phyloP scores from a whole-genome alignment of 805 yeast species.

The Blastobotrys mokoenaii region DNA sequence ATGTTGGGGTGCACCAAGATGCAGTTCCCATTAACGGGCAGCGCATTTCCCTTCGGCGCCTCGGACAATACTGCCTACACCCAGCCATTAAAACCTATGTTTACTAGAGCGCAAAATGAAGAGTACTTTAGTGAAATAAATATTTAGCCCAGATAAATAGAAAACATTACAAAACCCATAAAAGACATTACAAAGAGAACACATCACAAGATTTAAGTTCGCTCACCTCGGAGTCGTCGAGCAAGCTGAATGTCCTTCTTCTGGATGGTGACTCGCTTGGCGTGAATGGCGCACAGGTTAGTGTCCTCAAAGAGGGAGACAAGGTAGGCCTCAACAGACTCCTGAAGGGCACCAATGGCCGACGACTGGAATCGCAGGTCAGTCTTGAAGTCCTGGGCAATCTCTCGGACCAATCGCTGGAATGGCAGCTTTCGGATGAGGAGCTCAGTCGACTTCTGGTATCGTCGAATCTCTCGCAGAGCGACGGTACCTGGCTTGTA shows the following conservation, averaged over 20 bases:
- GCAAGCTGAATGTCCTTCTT: slow-evolving; percentile 88
- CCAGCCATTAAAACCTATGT: no score
- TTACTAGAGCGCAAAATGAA: no score
- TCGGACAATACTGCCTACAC: no score
- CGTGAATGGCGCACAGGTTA: slow-evolving; percentile 86
- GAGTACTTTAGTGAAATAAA: no score
- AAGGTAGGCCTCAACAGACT: slow-evolving; percentile 83
- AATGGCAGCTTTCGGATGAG: slow-evolving; percentile 83
- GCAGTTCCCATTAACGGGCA: no score
- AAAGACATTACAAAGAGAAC: neutral
- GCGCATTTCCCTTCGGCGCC: no score
- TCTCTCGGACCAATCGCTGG: slow-evolving; percentile 86
- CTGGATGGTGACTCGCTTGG: slow-evolving; percentile 89
- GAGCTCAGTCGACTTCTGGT: slow-evolving; percentile 82
- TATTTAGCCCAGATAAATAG: neutral
- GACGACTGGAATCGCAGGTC: slow-evolving; percentile 84
- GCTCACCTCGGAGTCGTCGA: slow-evolving; percentile 87
- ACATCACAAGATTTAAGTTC: slow-evolving; percentile 35
- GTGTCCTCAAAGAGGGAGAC: slow-evolving; percentile 84
- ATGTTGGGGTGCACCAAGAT: no score
- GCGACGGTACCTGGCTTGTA: slow-evolving; percentile 95
- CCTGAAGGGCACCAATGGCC: slow-evolving; percentile 86
- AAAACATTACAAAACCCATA: neutral
- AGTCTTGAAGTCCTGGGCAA: slow-evolving; percentile 80
- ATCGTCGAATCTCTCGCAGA: slow-evolving; percentile 85